phyloP scores from a whole-genome alignment of 176 grass and related monocot species.

The Urochloa ruziziensis region DNA sequence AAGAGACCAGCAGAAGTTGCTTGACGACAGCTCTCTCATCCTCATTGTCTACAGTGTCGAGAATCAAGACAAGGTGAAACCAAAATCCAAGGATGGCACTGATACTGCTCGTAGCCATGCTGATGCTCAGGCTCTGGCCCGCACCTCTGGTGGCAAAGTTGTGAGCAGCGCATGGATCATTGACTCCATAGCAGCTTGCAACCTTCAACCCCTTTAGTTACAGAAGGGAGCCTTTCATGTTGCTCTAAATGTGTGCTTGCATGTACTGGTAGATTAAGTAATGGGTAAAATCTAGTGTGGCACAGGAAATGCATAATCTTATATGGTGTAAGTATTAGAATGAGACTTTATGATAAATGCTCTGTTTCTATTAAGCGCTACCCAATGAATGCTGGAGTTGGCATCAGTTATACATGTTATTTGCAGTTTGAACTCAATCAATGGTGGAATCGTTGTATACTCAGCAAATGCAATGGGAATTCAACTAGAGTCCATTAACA shows the following conservation, averaged over 20 bases:
- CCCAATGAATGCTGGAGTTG: not conserved
- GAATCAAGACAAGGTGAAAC: constrained; percentile 37
- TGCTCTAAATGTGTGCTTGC: not conserved
- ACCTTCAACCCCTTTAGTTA: constrained; percentile 41
- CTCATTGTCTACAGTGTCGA: constrained; percentile 59
- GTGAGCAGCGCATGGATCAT: constrained; percentile 76
- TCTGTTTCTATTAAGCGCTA: not conserved
- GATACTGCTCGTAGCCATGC: not conserved
- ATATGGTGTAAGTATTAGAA: not conserved
- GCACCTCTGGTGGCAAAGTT: constrained; percentile 57
- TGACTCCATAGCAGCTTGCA: constrained; percentile 75
- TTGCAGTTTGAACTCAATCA: not conserved
- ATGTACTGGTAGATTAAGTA: not conserved
- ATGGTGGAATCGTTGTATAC: not conserved
- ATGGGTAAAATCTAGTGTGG: not conserved
- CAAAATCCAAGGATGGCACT: not conserved
- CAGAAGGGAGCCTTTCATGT: not conserved
- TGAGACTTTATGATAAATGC: no score
- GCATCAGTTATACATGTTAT: not conserved
- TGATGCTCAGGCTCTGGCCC: constrained; percentile 55
- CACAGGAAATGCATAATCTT: not conserved
- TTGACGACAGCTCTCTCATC: constrained; percentile 46
- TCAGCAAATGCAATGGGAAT: not conserved
- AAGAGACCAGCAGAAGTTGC: constrained; percentile 64
- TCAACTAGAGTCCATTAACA: not conserved